Evolutionary conservation across 495 filamentous ascomycete species (phyloP).

Genomic region (Penicillium simplicissimum): DNA sequence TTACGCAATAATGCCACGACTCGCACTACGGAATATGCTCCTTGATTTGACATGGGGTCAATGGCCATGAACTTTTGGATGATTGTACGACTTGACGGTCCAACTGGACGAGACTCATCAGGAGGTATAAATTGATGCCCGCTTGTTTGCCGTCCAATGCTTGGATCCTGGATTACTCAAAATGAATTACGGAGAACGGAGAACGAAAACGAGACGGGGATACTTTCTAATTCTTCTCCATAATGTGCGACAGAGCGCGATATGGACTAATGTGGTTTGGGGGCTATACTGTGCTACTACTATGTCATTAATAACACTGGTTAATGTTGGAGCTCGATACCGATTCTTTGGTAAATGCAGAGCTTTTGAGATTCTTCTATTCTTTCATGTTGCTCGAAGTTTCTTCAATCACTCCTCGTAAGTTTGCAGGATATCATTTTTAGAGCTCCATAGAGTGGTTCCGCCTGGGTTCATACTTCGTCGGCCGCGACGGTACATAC

Average conservation of each 20-base stretch:
- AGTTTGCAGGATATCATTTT: neutral
- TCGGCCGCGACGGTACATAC: too few species aligned
- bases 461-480: too few species aligned
- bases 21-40: neutral
- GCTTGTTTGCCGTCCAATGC: neutral
- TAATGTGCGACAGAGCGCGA: neutral
- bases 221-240: conserved; percentile 2
- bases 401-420: neutral
- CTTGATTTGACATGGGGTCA: conserved; percentile 1
- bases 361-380: neutral
- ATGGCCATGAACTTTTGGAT: neutral
- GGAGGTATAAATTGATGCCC: neutral
- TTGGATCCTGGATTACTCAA: neutral
- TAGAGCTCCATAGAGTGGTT: too few species aligned
- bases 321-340: conserved; percentile 12
- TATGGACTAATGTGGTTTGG: conserved; percentile 2
- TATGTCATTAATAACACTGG: conserved; percentile 27
- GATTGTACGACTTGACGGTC: conserved; percentile 10
- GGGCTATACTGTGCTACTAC: conserved; percentile 13
- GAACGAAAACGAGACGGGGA: neutral
- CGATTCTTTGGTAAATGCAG: conserved; percentile 9
- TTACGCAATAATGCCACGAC: neutral
- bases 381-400: neutral
- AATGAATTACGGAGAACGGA: neutral
- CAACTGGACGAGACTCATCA: neutral